phyloP scores from a whole-genome alignment of 805 yeast genomes.

The Groenewaldozyma tartarivorans region DNA sequence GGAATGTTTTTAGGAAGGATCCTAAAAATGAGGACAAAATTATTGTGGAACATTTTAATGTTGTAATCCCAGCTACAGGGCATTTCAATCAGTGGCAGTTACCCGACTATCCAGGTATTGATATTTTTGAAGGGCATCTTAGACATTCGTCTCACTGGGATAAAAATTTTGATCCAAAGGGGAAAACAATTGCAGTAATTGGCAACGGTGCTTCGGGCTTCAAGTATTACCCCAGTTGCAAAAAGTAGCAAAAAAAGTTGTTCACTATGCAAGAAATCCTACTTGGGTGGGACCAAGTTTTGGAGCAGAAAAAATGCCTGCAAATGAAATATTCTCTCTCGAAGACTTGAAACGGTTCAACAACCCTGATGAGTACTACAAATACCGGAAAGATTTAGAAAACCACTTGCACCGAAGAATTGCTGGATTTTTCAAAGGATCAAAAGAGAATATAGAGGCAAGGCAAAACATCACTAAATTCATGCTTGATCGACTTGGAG shows the following conservation, averaged over 20 bases:
- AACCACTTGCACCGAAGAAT: constrained; percentile 7
- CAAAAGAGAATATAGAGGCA: constrained; percentile 4
- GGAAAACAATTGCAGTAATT: constrained; percentile 14
- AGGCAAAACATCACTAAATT: constrained; percentile 5
- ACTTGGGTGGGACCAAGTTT: constrained; percentile 8
- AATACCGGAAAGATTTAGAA: constrained; percentile 7
- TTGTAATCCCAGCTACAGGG: constrained; percentile 21
- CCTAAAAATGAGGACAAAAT: constrained; percentile 7
- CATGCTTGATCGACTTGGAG: constrained; percentile 7
- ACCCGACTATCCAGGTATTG: constrained; percentile 23
- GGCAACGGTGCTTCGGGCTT: constrained; percentile 18
- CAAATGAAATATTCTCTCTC: constrained; percentile 7
- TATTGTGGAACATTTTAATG: constrained; percentile 15
- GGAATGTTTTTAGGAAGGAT: constrained; percentile 6
- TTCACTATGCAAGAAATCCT: constrained; percentile 16
- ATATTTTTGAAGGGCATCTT: constrained; percentile 22
- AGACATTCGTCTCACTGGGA: constrained; percentile 29
- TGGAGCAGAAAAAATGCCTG: constrained; percentile 6
- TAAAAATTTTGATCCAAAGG: constrained; percentile 15
- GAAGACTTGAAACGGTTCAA: constrained; percentile 6
- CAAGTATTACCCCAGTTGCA: constrained; percentile 14
- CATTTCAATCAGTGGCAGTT: constrained; percentile 22
- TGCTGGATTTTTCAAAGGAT: constrained; percentile 5
- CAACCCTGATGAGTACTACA: constrained; percentile 9
- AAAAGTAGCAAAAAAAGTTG: constrained; percentile 9